Percentiles rank a stretch among this genome's conserved stretches.
Conservation (phyloP, 2,329 filamentous ascomycete species). For the Chlorencoelia australis region DNA sequence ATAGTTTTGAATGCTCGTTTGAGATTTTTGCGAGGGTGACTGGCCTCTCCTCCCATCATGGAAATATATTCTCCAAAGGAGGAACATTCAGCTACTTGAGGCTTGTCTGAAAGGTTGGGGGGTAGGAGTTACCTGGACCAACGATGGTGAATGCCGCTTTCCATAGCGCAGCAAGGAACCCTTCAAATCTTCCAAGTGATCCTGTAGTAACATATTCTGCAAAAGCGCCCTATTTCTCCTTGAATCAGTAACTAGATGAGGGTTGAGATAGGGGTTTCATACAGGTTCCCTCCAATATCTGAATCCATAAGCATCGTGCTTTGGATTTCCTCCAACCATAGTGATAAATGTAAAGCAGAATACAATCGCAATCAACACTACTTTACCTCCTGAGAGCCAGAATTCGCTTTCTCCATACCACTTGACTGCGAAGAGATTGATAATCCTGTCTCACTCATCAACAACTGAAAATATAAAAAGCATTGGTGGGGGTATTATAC, state of each 20-base stretch:
- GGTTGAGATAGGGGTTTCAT: not conserved
- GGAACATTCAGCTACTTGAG: too few relatives aligned
- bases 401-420: constrained; percentile 67
- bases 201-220: constrained; percentile 49
- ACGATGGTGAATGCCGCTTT: constrained; percentile 34
- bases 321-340: constrained; percentile 61
- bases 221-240: constrained; percentile 44
- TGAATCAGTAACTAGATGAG: not conserved
- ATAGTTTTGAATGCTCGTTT: constrained; percentile 63
- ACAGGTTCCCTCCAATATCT: constrained; percentile 50
- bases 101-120: constrained; percentile 24
- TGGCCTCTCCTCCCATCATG: constrained; percentile 59
- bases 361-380: constrained; percentile 36
- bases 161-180: constrained; percentile 46
- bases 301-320: constrained; percentile 59
- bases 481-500: constrained; percentile 30
- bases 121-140: constrained; percentile 34
- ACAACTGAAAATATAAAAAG: not conserved
- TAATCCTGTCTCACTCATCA: constrained; percentile 29
- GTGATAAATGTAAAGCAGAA: constrained; percentile 63
- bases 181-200: constrained; percentile 58
- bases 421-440: constrained; percentile 57
- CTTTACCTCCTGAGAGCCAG: constrained; percentile 38
- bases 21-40: constrained; percentile 53
- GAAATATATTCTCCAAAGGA: constrained; percentile 39